These are phyloP conservation scores for Apiotrichum gracile DNA, from an alignment of 1,284 basidiomycete species.

Conservation along the genomic window DNA sequence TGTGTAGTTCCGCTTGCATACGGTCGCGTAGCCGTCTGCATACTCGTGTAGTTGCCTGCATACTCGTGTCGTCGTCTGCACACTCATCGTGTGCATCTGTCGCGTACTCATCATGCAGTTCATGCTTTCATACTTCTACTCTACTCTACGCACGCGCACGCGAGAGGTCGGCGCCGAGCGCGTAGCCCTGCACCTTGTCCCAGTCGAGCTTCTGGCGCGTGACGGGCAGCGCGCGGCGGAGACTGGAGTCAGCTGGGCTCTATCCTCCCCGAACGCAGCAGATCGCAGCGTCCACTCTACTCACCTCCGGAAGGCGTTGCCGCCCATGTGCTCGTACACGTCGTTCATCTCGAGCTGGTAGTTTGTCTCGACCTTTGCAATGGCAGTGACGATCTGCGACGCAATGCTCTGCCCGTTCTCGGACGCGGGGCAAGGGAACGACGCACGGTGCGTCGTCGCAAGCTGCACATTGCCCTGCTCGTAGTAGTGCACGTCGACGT, in stretches of 20 bases:
- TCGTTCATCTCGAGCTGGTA: conserved; percentile 75
- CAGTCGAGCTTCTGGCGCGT: conserved; percentile 91
- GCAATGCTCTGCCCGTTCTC: conserved; percentile 52
- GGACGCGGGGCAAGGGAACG: conserved; percentile 60
- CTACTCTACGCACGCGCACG: conserved; percentile 19
- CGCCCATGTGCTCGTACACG: conserved; percentile 76
- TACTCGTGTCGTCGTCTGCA: too few relatives aligned
- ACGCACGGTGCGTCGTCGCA: conserved; percentile 62
- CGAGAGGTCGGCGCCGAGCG: conserved; percentile 73
- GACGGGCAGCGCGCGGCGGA: conserved; percentile 79
- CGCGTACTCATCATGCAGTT: too few relatives aligned
- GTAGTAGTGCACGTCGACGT: conserved; percentile 87
- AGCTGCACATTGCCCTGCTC: conserved; percentile 95
- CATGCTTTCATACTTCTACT: not conserved
- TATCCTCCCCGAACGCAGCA: too few relatives aligned
- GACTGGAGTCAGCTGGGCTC: conserved; percentile 42
- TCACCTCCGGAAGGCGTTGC: conserved; percentile 74
- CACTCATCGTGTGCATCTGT: not conserved
- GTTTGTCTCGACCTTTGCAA: conserved; percentile 71
- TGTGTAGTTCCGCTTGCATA: too few relatives aligned
- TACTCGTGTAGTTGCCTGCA: too few relatives aligned
- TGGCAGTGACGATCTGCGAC: conserved; percentile 60
- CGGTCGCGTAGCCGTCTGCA: too few relatives aligned
- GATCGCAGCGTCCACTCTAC: too few relatives aligned
- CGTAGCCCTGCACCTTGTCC: conserved; percentile 83